A percentile compares a stretch with the other conserved stretches of the same genome.
phyloP scores from a whole-genome alignment of 1,284 basidiomycete genomes.

The Trichosporon faecale region DNA sequence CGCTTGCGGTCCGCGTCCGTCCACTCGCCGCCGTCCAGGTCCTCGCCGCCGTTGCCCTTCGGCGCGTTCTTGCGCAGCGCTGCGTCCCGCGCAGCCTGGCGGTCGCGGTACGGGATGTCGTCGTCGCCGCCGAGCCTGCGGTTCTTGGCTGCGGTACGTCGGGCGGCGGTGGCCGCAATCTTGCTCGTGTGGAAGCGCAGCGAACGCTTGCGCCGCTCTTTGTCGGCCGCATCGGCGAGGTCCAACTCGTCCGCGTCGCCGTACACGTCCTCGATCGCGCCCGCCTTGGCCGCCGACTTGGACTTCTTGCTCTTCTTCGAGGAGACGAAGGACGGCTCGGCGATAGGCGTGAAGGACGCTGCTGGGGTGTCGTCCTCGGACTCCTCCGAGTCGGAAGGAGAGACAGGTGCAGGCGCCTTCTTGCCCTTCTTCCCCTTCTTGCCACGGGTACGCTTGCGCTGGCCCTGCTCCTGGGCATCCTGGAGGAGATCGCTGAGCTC shows the following conservation, averaged over 20 bases:
- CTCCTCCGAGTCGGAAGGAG: slow-evolving; percentile 16
- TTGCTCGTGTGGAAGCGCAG: slow-evolving; percentile 87
- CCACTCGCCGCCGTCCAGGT: slow-evolving; percentile 52
- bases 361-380: not conserved
- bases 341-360: slow-evolving; percentile 42
- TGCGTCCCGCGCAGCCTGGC: slow-evolving; percentile 53
- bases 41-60: slow-evolving; percentile 39
- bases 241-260: slow-evolving; percentile 72
- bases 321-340: slow-evolving; percentile 36
- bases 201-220: slow-evolving; percentile 70
- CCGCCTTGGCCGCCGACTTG: slow-evolving; percentile 33
- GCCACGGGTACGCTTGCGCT: slow-evolving; percentile 45
- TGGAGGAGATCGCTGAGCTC: slow-evolving; percentile 43
- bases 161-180: slow-evolving; percentile 72
- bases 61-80: slow-evolving; percentile 53
- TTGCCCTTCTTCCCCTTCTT: slow-evolving; percentile 53
- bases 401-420: slow-evolving; percentile 29
- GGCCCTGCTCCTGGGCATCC: slow-evolving; percentile 36
- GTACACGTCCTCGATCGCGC: slow-evolving; percentile 59
- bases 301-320: slow-evolving; percentile 33
- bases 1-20: slow-evolving; percentile 57
- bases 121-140: slow-evolving; percentile 68
- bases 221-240: slow-evolving; percentile 72
- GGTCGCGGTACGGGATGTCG: slow-evolving; percentile 58
- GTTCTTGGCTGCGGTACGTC: slow-evolving; percentile 63